phyloP scores from a whole-genome alignment of 1,139 yeast species.

The Saccharomyces hybrid region DNA sequence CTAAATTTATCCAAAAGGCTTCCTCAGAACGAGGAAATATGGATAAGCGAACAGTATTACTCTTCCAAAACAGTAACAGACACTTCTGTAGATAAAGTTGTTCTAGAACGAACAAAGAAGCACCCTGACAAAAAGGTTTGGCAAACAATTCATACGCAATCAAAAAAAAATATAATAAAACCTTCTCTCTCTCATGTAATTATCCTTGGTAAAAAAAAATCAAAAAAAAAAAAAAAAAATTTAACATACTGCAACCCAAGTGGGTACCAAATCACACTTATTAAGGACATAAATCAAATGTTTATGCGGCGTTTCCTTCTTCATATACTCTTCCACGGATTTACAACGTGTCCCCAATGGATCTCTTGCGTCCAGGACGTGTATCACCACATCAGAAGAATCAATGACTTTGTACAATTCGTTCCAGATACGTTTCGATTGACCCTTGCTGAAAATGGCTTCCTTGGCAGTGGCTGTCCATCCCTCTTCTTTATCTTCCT shows the following conservation, averaged over 20 bases:
- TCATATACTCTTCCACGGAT: constrained; percentile 86
- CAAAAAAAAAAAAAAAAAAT: constrained; percentile 10
- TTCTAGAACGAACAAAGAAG: constrained; percentile 13
- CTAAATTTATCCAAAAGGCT: constrained; percentile 9
- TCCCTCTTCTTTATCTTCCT: constrained; percentile 61
- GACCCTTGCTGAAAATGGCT: constrained; percentile 93
- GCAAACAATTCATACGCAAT: constrained; percentile 12
- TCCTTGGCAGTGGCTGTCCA: constrained; percentile 88
- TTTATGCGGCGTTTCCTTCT: constrained; percentile 92
- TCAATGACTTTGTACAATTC: constrained; percentile 94
- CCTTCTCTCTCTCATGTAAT: not conserved
- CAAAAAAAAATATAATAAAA: constrained; percentile 5
- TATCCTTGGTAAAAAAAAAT: constrained; percentile 3
- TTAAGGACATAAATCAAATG: constrained; percentile 90
- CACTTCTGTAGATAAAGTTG: constrained; percentile 36
- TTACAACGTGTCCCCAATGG: constrained; percentile 94
- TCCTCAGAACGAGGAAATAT: constrained; percentile 36
- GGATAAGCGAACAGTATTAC: constrained; percentile 49
- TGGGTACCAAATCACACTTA: constrained; percentile 97
- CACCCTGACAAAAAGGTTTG: constrained; percentile 64
- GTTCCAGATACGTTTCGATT: constrained; percentile 97
- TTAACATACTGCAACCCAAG: constrained; percentile 97
- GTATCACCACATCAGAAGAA: constrained; percentile 94
- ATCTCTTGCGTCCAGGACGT: constrained; percentile 94
- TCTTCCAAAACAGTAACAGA: constrained; percentile 98